Evolutionary conservation across 1,284 basidiomycete genomes (phyloP), one percentile per base, ranked within the genome.

Genomic region (Trichosporon ovoides): DNA sequence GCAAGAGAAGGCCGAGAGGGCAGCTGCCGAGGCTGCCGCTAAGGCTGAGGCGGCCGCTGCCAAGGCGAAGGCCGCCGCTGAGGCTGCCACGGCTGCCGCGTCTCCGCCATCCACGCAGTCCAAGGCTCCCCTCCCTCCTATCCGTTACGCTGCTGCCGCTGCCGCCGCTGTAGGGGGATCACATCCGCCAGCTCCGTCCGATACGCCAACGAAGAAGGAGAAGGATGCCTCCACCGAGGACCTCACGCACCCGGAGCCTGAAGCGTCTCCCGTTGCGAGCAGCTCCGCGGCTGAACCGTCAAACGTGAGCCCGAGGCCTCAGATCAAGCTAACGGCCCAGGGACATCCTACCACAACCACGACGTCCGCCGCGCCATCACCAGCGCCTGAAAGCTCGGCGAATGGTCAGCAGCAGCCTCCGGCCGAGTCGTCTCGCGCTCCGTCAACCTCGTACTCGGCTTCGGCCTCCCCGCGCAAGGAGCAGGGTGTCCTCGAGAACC

Each of bases 101-200:
- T 50, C 65, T 3, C 58, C 60, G 24, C 57, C 66, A 2, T 64
- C 76, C 22, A 76, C 83, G 12, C 71, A 74, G 53, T 66, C 73
- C 24, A 48, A 48, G 43, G 71, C 80, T n/a, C 74, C 83, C 19
- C 73, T 89, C 53, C 88, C 91, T 24, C 81, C 83, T 1, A 91
- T 95, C 70, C 83, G 89, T 52, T 97, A 97, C 71, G 89, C 94
- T 34, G 85, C 91, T 9, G 92, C 91, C 0, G 93, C 92, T 2
- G 92, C 91, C 1, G 91, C 91, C 0, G 90, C 89, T 3, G 87
- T 88, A 14, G 74, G 72, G 7, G 62, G 67, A 34, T 60, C 77
- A 50, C 68, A 37, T 38, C 71, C 43, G 49, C 66, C 18, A 40
- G 67, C 52, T 40, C 69, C 89, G 48, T 87, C 88, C 10, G 87